Evolutionary conservation across 306 rosid genomes (phyloP).

Genomic region (Parietaria judaica): DNA sequence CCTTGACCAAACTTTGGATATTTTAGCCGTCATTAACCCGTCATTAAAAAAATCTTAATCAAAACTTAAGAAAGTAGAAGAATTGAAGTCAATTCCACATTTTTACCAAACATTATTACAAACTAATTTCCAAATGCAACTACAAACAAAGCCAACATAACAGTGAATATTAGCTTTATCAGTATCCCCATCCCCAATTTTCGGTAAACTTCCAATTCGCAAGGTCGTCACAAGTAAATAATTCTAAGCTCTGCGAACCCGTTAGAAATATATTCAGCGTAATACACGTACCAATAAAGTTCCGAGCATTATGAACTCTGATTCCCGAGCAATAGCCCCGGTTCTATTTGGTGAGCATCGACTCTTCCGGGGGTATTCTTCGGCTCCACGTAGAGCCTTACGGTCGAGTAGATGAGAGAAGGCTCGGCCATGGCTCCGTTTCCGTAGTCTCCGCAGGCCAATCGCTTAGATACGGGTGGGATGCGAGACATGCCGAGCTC

Average conservation of each 20-base stretch:
- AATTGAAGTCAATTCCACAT: neutral
- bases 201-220: neutral
- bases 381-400: slow-evolving; percentile 62
- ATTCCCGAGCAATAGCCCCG: slow-evolving; percentile 1
- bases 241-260: neutral
- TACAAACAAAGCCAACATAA: neutral
- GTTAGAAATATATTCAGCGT: slow-evolving; percentile 7
- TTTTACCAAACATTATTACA: neutral
- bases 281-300: slow-evolving; percentile 3
- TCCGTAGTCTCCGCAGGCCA: slow-evolving; percentile 84
- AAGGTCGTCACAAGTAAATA: neutral
- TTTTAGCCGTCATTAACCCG: too few species aligned
- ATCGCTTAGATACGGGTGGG: slow-evolving; percentile 61
- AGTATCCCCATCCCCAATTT: neutral
- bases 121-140: too few species aligned
- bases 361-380: slow-evolving; percentile 41
- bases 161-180: neutral
- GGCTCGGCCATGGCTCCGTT: slow-evolving; percentile 99
- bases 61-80: neutral
- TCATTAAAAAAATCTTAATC: neutral
- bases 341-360: slow-evolving; percentile 18
- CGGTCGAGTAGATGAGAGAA: slow-evolving; percentile 69
- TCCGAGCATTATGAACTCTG: slow-evolving; percentile 8
- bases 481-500: slow-evolving; percentile 69
- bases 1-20: too few species aligned